Percentiles rank a stretch among this genome's conserved stretches.
phyloP scores from a whole-genome alignment of 352 stramenopile genomes.

The Pythium brachiatum region DNA sequence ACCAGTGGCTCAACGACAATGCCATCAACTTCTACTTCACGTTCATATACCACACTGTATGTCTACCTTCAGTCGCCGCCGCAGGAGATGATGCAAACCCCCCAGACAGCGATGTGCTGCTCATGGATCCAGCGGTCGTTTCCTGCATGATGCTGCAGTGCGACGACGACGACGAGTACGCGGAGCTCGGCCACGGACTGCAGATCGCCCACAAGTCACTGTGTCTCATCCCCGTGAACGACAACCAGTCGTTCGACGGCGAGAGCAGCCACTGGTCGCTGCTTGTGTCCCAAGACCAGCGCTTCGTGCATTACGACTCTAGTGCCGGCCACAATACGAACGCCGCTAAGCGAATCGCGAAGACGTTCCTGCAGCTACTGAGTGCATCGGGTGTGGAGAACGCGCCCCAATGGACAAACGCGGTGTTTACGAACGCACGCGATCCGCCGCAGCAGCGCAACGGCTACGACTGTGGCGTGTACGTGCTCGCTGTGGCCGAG shows the following conservation, averaged over 20 bases:
- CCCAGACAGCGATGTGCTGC: constrained; percentile 33
- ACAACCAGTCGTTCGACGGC: constrained; percentile 55
- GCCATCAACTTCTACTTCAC: constrained; percentile 84
- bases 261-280: constrained; percentile 78
- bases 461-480: constrained; percentile 81
- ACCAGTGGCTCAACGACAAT: constrained; percentile 83
- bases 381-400: constrained; percentile 1
- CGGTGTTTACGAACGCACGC: constrained; percentile 21
- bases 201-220: constrained; percentile 35
- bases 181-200: constrained; percentile 51
- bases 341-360: constrained; percentile 40
- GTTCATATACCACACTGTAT: constrained; percentile 50
- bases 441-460: constrained; percentile 72
- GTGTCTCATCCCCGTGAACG: constrained; percentile 66
- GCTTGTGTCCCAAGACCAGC: constrained; percentile 38
- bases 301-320: constrained; percentile 74
- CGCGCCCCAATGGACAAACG: constrained; percentile 7
- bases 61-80: constrained; percentile 5
- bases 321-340: constrained; percentile 56
- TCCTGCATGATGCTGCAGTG: constrained; percentile 83
- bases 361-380: constrained; percentile 46
- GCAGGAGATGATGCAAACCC: background rate
- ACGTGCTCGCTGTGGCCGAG: constrained; percentile 66
- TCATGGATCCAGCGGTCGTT: constrained; percentile 76
- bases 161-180: constrained; percentile 77